Percentiles rank a stretch among this genome's conserved stretches.
These are phyloP conservation scores for Hypoxylon sp. DNA, from an alignment of 2,329 filamentous ascomycete genomes.

Conservation along the genomic window DNA sequence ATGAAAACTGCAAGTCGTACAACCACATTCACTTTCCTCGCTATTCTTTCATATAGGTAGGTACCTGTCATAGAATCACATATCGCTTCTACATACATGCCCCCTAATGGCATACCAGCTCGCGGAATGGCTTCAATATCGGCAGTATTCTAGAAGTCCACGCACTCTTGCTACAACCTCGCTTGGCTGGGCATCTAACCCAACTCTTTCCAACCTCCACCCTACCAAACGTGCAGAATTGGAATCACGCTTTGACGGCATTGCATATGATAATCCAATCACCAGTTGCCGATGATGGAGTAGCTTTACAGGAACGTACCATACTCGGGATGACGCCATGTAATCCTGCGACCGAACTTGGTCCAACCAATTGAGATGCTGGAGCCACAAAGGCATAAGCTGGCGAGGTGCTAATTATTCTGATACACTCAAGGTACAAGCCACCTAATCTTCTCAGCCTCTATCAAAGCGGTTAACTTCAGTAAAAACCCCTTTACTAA, in stretches of 20 bases:
- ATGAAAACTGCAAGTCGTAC: neutral
- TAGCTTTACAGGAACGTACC: slow-evolving; percentile 22
- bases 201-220: slow-evolving; percentile 22
- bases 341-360: slow-evolving; percentile 32
- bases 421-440: neutral
- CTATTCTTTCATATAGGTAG: neutral
- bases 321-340: slow-evolving; percentile 40
- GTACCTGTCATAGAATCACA: neutral
- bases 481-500: slow-evolving; percentile 19
- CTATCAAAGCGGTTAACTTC: slow-evolving; percentile 7
- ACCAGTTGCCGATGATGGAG: slow-evolving; percentile 21
- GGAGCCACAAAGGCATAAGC: slow-evolving; percentile 9
- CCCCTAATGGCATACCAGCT: slow-evolving; percentile 15
- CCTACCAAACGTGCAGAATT: slow-evolving; percentile 12
- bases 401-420: neutral
- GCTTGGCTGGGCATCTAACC: slow-evolving; percentile 6
- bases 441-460: slow-evolving; percentile 29
- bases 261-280: slow-evolving; percentile 38
- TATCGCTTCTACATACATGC: slow-evolving; percentile 4
- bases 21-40: neutral
- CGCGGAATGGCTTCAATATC: slow-evolving; percentile 34
- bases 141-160: slow-evolving; percentile 20
- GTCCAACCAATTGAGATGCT: slow-evolving; percentile 26
- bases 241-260: slow-evolving; percentile 36
- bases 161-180: neutral